These are phyloP conservation scores for Plectosphaerella cucumerina DNA, from an alignment of 2,329 filamentous ascomycete species.

Conservation along the genomic window DNA sequence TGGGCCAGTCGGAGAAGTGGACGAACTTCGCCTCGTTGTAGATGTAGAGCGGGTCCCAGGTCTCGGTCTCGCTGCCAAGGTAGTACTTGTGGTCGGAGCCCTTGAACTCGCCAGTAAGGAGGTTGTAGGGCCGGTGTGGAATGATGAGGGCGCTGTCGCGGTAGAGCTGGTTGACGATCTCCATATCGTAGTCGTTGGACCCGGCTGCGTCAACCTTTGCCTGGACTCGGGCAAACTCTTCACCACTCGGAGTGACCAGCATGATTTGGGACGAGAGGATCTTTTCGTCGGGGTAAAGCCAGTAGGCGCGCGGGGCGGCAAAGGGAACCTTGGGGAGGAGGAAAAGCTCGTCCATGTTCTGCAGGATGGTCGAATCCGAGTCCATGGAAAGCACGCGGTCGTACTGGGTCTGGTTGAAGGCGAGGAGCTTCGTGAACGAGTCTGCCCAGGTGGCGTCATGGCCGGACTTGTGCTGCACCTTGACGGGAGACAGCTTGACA, in stretches of 20 bases:
- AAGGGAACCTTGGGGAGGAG: slow-evolving; percentile 54
- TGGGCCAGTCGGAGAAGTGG: slow-evolving; percentile 18
- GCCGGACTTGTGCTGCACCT: slow-evolving; percentile 30
- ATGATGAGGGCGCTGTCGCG: slow-evolving; percentile 54
- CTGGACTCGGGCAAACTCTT: slow-evolving; percentile 38
- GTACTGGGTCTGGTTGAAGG: slow-evolving; percentile 61
- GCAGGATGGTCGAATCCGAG: slow-evolving; percentile 57
- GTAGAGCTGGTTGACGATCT: slow-evolving; percentile 61
- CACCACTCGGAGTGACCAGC: slow-evolving; percentile 54
- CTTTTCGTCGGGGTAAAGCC: slow-evolving; percentile 50
- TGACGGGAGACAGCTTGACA: slow-evolving; percentile 37
- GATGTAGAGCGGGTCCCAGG: slow-evolving; percentile 50
- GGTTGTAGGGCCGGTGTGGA: slow-evolving; percentile 58
- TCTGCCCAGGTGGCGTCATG: slow-evolving; percentile 53
- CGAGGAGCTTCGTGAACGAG: slow-evolving; percentile 63
- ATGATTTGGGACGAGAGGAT: slow-evolving; percentile 58
- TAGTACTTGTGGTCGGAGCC: slow-evolving; percentile 40
- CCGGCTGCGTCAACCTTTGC: slow-evolving; percentile 16
- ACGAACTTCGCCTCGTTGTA: slow-evolving; percentile 60
- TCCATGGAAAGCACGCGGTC: slow-evolving; percentile 43
- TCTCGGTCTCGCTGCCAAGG: slow-evolving; percentile 32
- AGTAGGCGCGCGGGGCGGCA: slow-evolving; percentile 69
- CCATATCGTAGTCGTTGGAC: slow-evolving; percentile 57
- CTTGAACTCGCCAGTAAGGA: slow-evolving; percentile 60
- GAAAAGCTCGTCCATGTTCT: slow-evolving; percentile 65